Evolutionary conservation across 2,329 filamentous ascomycete genomes (phyloP).

Genomic region (Microdochium bolleyi): DNA sequence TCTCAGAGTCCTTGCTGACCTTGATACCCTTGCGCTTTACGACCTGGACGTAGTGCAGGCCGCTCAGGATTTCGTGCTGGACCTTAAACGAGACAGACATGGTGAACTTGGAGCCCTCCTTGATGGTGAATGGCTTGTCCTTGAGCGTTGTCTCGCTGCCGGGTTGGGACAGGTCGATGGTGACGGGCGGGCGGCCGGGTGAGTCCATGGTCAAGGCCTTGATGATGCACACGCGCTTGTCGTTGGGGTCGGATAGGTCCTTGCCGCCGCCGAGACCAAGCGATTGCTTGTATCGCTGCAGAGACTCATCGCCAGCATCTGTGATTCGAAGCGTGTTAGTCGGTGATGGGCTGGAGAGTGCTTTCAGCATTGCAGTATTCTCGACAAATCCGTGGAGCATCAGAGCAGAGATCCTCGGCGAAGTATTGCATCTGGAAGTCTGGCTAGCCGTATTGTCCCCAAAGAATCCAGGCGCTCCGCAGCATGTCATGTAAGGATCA

Average conservation of each 20-base stretch:
- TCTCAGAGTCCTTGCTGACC: conserved; percentile 91
- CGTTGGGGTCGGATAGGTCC: conserved; percentile 66
- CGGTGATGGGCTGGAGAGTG: neutral
- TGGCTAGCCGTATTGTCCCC: neutral
- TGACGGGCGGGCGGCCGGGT: conserved; percentile 73
- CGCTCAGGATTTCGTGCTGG: conserved; percentile 91
- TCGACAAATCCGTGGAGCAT: neutral
- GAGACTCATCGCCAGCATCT: conserved; percentile 77
- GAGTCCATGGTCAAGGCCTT: conserved; percentile 83
- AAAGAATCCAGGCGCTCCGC: conserved; percentile 9
- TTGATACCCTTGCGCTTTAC: conserved; percentile 84
- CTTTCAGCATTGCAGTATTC: neutral
- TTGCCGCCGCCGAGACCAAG: conserved; percentile 75
- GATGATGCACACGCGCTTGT: conserved; percentile 89
- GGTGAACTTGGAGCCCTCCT: conserved; percentile 87
- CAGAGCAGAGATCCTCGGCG: neutral
- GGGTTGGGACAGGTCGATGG: conserved; percentile 73
- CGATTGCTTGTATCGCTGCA: conserved; percentile 96
- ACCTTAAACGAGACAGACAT: conserved; percentile 95
- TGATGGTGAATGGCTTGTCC: conserved; percentile 92
- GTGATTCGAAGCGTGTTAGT: conserved; percentile 1
- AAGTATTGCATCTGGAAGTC: conserved; percentile 1
- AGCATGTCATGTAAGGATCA: conserved; percentile 15
- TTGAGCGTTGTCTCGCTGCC: conserved; percentile 73
- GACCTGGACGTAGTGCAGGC: conserved; percentile 90